phyloP scores from a whole-genome alignment of 2,329 filamentous ascomycete genomes.

The Ilyonectria robusta region DNA sequence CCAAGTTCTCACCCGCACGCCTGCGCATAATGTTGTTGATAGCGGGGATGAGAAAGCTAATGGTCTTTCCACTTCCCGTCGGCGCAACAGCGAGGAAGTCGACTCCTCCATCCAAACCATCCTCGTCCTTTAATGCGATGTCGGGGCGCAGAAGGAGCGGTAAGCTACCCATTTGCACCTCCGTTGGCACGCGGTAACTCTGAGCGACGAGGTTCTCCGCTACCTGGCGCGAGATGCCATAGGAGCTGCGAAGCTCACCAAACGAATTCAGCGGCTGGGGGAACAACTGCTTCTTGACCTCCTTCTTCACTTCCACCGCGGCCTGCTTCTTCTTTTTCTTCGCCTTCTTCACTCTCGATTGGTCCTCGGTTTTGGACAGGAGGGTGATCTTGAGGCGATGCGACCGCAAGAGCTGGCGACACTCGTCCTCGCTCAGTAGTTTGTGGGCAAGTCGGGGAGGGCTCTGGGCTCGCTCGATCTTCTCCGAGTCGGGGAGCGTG shows the following conservation, averaged over 20 bases:
- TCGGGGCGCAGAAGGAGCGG: slow-evolving; percentile 79
- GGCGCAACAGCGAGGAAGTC: slow-evolving; percentile 92
- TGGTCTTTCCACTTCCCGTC: slow-evolving; percentile 95
- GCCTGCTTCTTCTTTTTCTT: slow-evolving; percentile 69
- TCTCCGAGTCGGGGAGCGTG: slow-evolving; percentile 40
- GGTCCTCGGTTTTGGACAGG: slow-evolving; percentile 67
- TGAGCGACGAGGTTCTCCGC: slow-evolving; percentile 86
- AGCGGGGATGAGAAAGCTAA: slow-evolving; percentile 91
- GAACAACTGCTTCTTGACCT: slow-evolving; percentile 75
- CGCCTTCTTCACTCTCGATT: slow-evolving; percentile 65
- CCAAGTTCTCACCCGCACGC: slow-evolving; percentile 60
- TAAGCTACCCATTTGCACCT: slow-evolving; percentile 90
- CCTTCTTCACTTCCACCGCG: slow-evolving; percentile 63
- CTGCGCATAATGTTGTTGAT: slow-evolving; percentile 81
- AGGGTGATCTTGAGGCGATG: slow-evolving; percentile 90
- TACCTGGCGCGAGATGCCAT: slow-evolving; percentile 81
- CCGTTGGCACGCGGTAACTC: slow-evolving; percentile 89
- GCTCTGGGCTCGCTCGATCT: slow-evolving; percentile 47
- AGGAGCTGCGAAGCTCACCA: slow-evolving; percentile 76
- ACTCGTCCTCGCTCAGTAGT: slow-evolving; percentile 76
- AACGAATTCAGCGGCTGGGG: slow-evolving; percentile 88
- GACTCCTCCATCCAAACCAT: slow-evolving; percentile 59
- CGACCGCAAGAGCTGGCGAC: slow-evolving; percentile 80
- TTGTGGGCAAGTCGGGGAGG: slow-evolving; percentile 47
- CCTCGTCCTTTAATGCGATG: slow-evolving; percentile 60